Percentiles rank a stretch among this genome's conserved stretches.
Conservation (phyloP, 495 filamentous ascomycete species). For the Terfezia boudieri region DNA sequence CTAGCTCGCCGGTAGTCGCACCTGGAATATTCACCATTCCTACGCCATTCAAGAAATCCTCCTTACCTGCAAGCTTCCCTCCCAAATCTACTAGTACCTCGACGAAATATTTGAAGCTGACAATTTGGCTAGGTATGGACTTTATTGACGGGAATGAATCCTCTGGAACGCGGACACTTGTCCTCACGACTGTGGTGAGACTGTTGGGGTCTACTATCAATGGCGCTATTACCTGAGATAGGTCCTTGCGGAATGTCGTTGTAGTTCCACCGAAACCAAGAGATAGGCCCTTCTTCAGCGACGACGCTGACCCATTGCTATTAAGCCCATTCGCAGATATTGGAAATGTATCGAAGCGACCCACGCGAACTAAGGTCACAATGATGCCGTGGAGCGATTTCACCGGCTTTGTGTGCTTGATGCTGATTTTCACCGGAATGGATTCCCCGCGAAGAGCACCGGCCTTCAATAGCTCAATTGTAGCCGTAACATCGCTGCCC, state of each 20-base stretch:
- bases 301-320: constrained; percentile 37
- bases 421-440: constrained; percentile 52
- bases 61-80: constrained; percentile 55
- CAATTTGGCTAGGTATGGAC: constrained; percentile 70
- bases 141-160: constrained; percentile 84
- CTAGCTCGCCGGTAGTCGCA: constrained; percentile 11
- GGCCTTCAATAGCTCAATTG: constrained; percentile 57
- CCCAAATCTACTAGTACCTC: constrained; percentile 84
- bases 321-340: constrained; percentile 30
- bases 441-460: constrained; percentile 74
- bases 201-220: constrained; percentile 62
- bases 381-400: constrained; percentile 83
- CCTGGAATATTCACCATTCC: constrained; percentile 28
- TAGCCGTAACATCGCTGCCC: constrained; percentile 44
- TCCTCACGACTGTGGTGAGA: constrained; percentile 53
- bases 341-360: constrained; percentile 74
- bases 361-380: constrained; percentile 75
- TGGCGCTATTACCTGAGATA: constrained; percentile 67
- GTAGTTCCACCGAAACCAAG: constrained; percentile 50
- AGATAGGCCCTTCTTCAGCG: constrained; percentile 31
- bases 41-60: constrained; percentile 32
- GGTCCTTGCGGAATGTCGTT: constrained; percentile 80
- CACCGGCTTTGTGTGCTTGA: constrained; percentile 69
- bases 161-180: constrained; percentile 65
- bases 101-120: constrained; percentile 79